Evolutionary conservation across 2,329 filamentous ascomycete species (phyloP).

Genomic region (Helotiales sp.): DNA sequence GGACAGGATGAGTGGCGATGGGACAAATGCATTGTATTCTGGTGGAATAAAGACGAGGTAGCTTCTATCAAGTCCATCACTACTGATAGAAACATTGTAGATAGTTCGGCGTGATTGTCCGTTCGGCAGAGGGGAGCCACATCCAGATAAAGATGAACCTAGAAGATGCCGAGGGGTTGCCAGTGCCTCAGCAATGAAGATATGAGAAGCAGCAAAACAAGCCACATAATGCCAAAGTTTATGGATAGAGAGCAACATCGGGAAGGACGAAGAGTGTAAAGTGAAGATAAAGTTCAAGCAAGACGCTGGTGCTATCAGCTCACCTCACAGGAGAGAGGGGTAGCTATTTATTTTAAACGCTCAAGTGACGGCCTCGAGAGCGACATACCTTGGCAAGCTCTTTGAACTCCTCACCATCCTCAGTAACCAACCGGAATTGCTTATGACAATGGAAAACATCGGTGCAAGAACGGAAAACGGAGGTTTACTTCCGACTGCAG

Average conservation of each 20-base stretch:
- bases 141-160: conserved; percentile 3
- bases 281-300: too few species aligned
- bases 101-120: conserved; percentile 8
- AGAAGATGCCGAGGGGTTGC: background rate
- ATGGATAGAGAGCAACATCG: too few species aligned
- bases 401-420: too few species aligned
- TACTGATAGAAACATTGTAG: conserved; percentile 20
- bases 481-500: background rate
- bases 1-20: conserved; percentile 41
- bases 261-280: too few species aligned
- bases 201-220: background rate
- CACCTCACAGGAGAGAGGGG: too few species aligned
- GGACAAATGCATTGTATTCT: conserved; percentile 34
- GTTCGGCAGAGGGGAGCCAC: conserved; percentile 14
- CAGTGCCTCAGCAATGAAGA: background rate
- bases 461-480: too few species aligned
- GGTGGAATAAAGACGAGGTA: conserved; percentile 40
- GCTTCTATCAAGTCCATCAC: conserved; percentile 27
- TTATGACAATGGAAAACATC: too few species aligned
- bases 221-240: background rate
- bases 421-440: too few species aligned
- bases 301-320: too few species aligned
- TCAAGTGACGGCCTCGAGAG: too few species aligned
- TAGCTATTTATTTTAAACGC: too few species aligned
- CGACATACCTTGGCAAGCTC: too few species aligned